Conservation (phyloP, 345 rosid species). For the Salix arbutifolia region DNA sequence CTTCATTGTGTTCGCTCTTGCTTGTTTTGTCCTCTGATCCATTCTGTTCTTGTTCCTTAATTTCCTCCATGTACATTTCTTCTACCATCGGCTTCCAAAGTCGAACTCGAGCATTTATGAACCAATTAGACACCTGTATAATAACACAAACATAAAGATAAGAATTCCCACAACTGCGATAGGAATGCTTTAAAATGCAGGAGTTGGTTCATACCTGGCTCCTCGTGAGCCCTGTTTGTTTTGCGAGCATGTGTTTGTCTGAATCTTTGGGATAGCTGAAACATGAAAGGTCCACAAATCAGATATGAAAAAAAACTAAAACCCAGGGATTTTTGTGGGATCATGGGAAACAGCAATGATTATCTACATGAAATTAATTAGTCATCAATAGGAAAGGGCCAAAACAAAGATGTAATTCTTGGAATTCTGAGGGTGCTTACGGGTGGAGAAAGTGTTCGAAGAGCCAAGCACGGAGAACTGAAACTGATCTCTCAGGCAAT, state of each 20-base stretch:
- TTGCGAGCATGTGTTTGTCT: conserved; percentile 86
- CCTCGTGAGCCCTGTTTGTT: conserved; percentile 92
- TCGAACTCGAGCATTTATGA: conserved; percentile 96
- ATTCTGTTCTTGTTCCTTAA: conserved; percentile 68
- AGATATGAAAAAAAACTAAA: background rate
- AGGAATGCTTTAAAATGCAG: background rate
- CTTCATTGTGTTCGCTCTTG: conserved; percentile 58
- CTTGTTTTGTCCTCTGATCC: conserved; percentile 58
- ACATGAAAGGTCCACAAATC: background rate
- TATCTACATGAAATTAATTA: too few species aligned
- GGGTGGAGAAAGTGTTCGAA: conserved; percentile 98
- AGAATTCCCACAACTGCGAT: background rate
- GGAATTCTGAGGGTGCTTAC: conserved; percentile 36
- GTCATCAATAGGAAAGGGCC: too few species aligned
- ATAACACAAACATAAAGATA: background rate
- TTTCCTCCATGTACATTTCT: conserved; percentile 90
- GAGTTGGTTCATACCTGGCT: conserved; percentile 53
- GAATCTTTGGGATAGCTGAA: conserved; percentile 94
- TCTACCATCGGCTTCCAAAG: conserved; percentile 99
- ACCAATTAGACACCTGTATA: conserved; percentile 92
- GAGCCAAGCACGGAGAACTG: conserved; percentile 97
- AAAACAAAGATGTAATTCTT: background rate
- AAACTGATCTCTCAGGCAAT: conserved; percentile 87
- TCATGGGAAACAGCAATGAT: too few species aligned
- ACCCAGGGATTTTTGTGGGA: too few species aligned